Conservation (phyloP, 1,284 basidiomycete species). For the Cutaneotrichosporon daszewskae region DNA sequence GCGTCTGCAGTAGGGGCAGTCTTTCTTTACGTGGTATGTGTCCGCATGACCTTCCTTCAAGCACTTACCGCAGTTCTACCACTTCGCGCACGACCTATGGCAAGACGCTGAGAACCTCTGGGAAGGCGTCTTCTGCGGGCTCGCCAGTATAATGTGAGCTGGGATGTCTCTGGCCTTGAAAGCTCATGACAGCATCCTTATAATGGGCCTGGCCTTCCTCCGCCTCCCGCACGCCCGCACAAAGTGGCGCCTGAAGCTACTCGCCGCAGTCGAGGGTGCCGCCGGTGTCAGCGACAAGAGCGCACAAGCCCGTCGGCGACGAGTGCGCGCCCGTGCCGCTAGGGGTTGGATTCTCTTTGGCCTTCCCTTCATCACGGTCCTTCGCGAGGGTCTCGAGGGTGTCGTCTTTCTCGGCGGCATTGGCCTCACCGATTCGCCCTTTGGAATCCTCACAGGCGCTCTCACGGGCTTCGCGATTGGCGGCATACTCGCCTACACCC, state of each 20-base stretch:
- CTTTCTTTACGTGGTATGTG: constrained; percentile 48
- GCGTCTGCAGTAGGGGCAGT: constrained; percentile 59
- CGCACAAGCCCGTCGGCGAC: too few species aligned
- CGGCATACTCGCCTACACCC: constrained; percentile 55
- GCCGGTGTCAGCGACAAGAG: constrained; percentile 6
- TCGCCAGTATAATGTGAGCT: constrained; percentile 53
- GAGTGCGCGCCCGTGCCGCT: constrained; percentile 14
- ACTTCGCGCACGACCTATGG: constrained; percentile 52
- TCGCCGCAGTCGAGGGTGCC: constrained; percentile 60
- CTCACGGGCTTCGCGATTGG: constrained; percentile 54
- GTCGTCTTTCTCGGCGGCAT: constrained; percentile 83
- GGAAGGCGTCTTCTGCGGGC: constrained; percentile 66
- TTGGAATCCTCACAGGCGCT: constrained; percentile 67
- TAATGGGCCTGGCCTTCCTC: constrained; percentile 69
- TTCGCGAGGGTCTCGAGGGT: constrained; percentile 85
- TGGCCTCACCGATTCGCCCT: constrained; percentile 25
- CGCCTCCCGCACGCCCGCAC: constrained; percentile 70
- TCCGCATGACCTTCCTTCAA: neutral
- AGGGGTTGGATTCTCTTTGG: constrained; percentile 60
- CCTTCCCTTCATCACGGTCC: constrained; percentile 76
- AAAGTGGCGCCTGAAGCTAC: constrained; percentile 80
- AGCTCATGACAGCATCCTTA: constrained; percentile 25
- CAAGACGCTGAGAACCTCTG: constrained; percentile 59
- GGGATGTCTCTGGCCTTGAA: neutral
- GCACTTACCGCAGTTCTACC: constrained; percentile 41